Evolutionary conservation across 176 grass and related monocot species (phyloP).

Genomic region (Triticum turgidum): DNA sequence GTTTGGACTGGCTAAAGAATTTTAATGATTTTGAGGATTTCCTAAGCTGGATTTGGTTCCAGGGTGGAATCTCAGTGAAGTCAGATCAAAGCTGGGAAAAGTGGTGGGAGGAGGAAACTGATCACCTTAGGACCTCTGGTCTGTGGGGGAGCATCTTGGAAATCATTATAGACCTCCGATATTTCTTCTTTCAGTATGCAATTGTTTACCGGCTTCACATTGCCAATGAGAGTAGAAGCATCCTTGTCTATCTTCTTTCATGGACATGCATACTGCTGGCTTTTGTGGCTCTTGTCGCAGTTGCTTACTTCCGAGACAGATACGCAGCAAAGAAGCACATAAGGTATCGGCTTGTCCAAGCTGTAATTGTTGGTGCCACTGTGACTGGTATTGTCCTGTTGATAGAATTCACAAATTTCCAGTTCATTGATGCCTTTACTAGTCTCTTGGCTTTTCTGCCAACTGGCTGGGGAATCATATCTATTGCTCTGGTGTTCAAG

Average conservation of each 20-base stretch:
- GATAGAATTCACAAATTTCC: constrained; percentile 65
- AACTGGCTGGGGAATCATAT: constrained; percentile 94
- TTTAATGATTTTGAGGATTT: constrained; percentile 97
- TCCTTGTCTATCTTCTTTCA: constrained; percentile 87
- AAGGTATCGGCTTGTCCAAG: constrained; percentile 75
- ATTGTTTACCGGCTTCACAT: constrained; percentile 88
- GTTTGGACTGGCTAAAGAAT: constrained; percentile 96
- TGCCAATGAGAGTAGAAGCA: constrained; percentile 59
- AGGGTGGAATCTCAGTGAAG: constrained; percentile 65
- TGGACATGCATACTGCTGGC: constrained; percentile 69
- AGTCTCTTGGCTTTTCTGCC: constrained; percentile 89
- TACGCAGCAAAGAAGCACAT: constrained; percentile 94
- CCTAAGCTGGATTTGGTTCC: constrained; percentile 91
- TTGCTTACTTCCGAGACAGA: constrained; percentile 74
- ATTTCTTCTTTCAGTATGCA: constrained; percentile 96
- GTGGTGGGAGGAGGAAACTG: constrained; percentile 94
- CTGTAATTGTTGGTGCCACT: constrained; percentile 52
- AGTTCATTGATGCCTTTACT: constrained; percentile 76
- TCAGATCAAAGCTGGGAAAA: constrained; percentile 87
- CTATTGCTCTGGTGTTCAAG: constrained; percentile 87
- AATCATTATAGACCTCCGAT: constrained; percentile 84
- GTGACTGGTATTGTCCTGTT: constrained; percentile 61
- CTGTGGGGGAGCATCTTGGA: constrained; percentile 82
- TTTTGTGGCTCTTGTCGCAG: constrained; percentile 68
- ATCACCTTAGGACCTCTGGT: constrained; percentile 85